Evolutionary conservation across 345 rosid species (phyloP).

Genomic region (Heritiera fomes): DNA sequence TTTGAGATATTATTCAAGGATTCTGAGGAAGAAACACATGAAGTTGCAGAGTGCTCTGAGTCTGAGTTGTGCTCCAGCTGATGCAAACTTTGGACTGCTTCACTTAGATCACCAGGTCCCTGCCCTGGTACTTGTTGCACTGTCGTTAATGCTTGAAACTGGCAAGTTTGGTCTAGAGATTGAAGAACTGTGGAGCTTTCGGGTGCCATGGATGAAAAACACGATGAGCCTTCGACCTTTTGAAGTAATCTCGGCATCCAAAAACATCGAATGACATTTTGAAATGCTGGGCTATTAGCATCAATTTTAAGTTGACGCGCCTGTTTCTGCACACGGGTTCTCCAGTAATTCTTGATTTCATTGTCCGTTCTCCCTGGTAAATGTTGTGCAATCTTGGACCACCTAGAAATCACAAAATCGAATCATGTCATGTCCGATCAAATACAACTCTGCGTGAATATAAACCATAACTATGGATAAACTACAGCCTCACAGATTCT

Average conservation of each 20-base stretch:
- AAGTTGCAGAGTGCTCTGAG: slow-evolving; percentile 29
- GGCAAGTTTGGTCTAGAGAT: neutral
- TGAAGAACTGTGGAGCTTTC: slow-evolving; percentile 17
- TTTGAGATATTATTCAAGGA: slow-evolving; percentile 26
- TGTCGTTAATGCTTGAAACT: neutral
- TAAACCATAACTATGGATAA: neutral
- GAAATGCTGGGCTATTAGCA: slow-evolving; percentile 55
- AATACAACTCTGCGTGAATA: neutral
- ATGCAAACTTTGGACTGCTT: slow-evolving; percentile 5
- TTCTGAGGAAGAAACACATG: slow-evolving; percentile 36
- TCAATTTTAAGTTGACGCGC: slow-evolving; percentile 61
- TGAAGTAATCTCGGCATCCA: slow-evolving; percentile 66
- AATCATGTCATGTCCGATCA: neutral
- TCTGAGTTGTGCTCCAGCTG: slow-evolving; percentile 36
- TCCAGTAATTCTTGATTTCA: slow-evolving; percentile 80
- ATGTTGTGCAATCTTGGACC: slow-evolving; percentile 75
- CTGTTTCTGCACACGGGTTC: slow-evolving; percentile 70
- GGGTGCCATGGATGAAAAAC: slow-evolving; percentile 1
- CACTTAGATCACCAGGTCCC: neutral
- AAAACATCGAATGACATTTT: slow-evolving; percentile 40
- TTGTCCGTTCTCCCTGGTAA: slow-evolving; percentile 79
- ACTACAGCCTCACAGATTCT: neutral
- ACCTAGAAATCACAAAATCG: slow-evolving; percentile 33
- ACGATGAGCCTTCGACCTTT: slow-evolving; percentile 33
- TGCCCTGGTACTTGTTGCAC: slow-evolving; percentile 12